Evolutionary conservation across 129 eudicot species (phyloP), one percentile per base, ranked within the genome.

Genomic region (Artemisia annua): DNA sequence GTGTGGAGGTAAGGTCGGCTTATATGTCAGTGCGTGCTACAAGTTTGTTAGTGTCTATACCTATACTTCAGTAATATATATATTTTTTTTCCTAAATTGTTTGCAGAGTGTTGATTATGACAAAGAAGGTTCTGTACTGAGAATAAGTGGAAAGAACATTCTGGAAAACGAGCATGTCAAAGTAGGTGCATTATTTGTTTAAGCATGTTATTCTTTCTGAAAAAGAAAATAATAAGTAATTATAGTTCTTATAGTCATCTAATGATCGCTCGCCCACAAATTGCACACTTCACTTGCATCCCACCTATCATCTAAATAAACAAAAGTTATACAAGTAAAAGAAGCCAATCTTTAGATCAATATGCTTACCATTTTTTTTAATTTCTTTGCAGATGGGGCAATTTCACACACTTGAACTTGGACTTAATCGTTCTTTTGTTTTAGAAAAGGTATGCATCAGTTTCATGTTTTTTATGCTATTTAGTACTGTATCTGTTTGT

Each of bases 121-220:
- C 77, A 93, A 94, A 74, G 98, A 90, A 87, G 98, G 98, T 39
- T 70, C 93, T 63, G 79, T 85, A 19, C 83, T 94, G 79, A 93
- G 98, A 67, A 77, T 90, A 77, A 91, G 96, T 15, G 98, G 98
- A 70, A 94, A 90, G 87, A 90, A 83, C 84, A 81, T 84, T 13
- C 80, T 88, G 79, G 97, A 87, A 82, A 94, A 94, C 63, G 98
- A 90, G 68, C 93, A 94, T 78, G 98, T 94, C 15, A 86, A 94
- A 90, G 97, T 93, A 75, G 20, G 87, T 63, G 18, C 54, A 7
- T 12, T 18, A 28, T 50, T 57, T 17, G 18, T 32, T 50, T 46
- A 44, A 52, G 28, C 59, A 46, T 61, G 9, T 52, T 26, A 22
- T 22, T 44, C 9, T 73, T 49, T 74, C 24, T 70, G 59, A 72